A percentile compares a stretch with the other conserved stretches of the same genome.
Conservation (phyloP, 2,329 filamentous ascomycete genomes). For the Pyrenochaeta sp. region DNA sequence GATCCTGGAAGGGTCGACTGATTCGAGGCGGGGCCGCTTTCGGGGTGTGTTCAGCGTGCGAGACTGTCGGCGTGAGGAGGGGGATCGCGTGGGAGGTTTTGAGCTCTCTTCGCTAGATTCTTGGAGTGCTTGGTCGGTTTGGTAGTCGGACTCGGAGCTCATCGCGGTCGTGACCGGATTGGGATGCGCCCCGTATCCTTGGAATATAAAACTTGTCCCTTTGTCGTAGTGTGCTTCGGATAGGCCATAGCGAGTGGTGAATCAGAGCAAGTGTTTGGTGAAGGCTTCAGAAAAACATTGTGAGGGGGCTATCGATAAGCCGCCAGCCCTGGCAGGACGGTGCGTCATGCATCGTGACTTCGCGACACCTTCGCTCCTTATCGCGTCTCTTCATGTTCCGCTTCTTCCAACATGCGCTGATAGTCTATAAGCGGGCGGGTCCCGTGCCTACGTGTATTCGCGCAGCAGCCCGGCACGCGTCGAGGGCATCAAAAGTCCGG, state of each 20-base stretch:
- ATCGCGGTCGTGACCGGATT: slow-evolving; percentile 12
- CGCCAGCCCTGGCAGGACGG: neutral
- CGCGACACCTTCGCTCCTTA: slow-evolving; percentile 29
- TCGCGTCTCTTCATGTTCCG: slow-evolving; percentile 42
- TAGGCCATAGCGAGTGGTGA: slow-evolving; percentile 22
- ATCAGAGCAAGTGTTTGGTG: slow-evolving; percentile 3
- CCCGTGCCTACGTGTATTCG: slow-evolving; percentile 5
- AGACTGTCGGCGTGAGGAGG: slow-evolving; percentile 19
- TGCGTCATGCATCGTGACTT: slow-evolving; percentile 32
- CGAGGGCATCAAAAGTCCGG: slow-evolving; percentile 8
- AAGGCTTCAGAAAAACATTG: neutral
- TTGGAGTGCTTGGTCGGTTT: slow-evolving; percentile 2
- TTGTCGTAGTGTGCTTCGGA: neutral
- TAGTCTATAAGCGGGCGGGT: slow-evolving; percentile 22
- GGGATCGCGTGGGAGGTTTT: slow-evolving; percentile 1
- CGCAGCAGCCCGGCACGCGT: slow-evolving; percentile 25
- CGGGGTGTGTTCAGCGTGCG: slow-evolving; percentile 23
- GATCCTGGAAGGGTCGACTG: slow-evolving; percentile 20
- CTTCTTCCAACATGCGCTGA: slow-evolving; percentile 42
- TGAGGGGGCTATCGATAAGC: neutral
- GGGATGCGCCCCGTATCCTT: neutral
- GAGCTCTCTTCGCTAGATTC: slow-evolving; percentile 8
- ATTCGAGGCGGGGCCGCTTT: slow-evolving; percentile 36
- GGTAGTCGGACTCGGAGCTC: slow-evolving; percentile 26
- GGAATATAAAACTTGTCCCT: neutral